Base-by-base conservation (phyloP, 371 early-diverging fungal genomes). In the Capillidium heterosporum region DNA sequence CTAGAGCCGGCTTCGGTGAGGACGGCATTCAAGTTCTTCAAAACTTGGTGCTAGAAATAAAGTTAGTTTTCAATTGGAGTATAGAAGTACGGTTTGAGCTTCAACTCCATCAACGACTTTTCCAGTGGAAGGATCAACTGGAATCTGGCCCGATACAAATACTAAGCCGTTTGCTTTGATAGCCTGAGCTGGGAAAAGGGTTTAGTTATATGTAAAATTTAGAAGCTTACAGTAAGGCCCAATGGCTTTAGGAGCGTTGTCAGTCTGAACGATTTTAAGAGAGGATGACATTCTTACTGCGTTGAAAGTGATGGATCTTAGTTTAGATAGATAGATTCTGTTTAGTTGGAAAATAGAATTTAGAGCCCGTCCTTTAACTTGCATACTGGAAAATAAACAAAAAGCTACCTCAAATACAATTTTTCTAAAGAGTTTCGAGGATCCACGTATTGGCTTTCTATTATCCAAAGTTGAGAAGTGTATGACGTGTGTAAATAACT, bases 91-190 rank as follows among this genome's bases (percentile, higher is more conserved):
- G 48, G 89, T 80, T 64, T 88, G 88, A 23, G 75, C 82, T 46
- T 71, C 63, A 58, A 87, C 73, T 49, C 78, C 84, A 49, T 77
- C 74, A 28, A 73, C 61, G 49, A 87, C 63, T 35, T 76, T 68
- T 48, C 77, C 79, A 28, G 67, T 74, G 19, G 66, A 70, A 28
- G 85, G 84, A 57, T 74, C 66, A 54, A 86, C 64, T 13, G 84
- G 80, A 58, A 89, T 72, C 62, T 82, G 83, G 17, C 90, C 95
- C 1, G 92, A 85, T 50, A 78, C 81, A 67, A 75, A 94, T 1
- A 90, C 84, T 58, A 89, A 64, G 39, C 83, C 85, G 67, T 92
- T 89, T 41, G 84, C 84, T 29, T 79, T 74, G 57, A 91, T 78
- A 21, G 88, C 94, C 62, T 87, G 89, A 27, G 86, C 80, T 80